Evolutionary conservation across 1,284 basidiomycete genomes (phyloP).

Genomic region (Fomitiporia mediterranea): DNA sequence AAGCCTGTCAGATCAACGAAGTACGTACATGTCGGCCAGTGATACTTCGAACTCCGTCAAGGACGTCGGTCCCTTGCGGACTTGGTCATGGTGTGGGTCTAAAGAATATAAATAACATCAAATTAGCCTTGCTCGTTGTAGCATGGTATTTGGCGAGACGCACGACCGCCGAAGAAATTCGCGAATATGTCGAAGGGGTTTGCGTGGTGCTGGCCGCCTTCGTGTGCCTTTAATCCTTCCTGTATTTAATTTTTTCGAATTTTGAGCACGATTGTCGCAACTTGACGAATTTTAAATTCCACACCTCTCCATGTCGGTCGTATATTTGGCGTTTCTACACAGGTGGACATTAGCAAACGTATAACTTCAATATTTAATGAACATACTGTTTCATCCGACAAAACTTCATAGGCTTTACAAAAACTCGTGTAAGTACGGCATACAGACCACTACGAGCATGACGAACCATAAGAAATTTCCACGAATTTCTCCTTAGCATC

Average conservation of each 20-base stretch:
- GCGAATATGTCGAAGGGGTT: constrained; percentile 95
- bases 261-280: neutral
- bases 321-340: constrained; percentile 84
- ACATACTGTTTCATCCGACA: constrained; percentile 74
- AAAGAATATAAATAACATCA: constrained; percentile 9
- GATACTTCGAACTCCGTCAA: constrained; percentile 85
- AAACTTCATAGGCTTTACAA: constrained; percentile 80
- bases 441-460: neutral
- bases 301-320: constrained; percentile 84
- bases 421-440: neutral
- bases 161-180: constrained; percentile 82
- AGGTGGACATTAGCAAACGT: constrained; percentile 7
- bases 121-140: constrained; percentile 21
- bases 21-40: constrained; percentile 73
- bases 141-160: constrained; percentile 34
- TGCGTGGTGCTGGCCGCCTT: constrained; percentile 65
- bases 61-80: constrained; percentile 77
- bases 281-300: constrained; percentile 15
- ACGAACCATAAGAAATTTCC: constrained; percentile 79
- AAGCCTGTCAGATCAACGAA: neutral
- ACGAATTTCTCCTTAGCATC: constrained; percentile 83
- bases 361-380: neutral
- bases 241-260: too few species aligned
- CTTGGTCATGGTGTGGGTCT: constrained; percentile 56
- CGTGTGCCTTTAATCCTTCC: constrained; percentile 86